Conservation (phyloP, 192 early-diverging fungal genomes). For the Phycomyces nitens region DNA sequence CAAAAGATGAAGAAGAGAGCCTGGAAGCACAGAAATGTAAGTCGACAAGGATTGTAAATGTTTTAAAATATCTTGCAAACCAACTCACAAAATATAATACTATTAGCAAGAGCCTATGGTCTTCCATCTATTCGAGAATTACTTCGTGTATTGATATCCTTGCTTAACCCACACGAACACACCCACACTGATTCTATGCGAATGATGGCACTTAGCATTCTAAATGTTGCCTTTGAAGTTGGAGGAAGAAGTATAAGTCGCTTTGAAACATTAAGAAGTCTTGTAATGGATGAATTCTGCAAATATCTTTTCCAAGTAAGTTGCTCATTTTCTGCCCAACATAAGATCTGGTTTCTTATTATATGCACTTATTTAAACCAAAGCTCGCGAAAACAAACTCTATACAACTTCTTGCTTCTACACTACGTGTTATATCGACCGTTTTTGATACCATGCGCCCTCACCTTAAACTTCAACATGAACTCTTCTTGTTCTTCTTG, state of each 20-base stretch:
- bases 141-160: slow-evolving; percentile 82
- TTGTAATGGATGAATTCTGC: slow-evolving; percentile 82
- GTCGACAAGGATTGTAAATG: no score
- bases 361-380: no score
- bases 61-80: no score
- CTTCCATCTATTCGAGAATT: slow-evolving; percentile 88
- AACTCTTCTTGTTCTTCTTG: slow-evolving; percentile 67
- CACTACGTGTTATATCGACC: slow-evolving; percentile 61
- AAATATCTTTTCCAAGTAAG: slow-evolving; percentile 79
- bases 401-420: slow-evolving; percentile 55
- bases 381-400: slow-evolving; percentile 53
- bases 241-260: slow-evolving; percentile 74
- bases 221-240: slow-evolving; percentile 83
- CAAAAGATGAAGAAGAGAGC: neutral
- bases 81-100: no score
- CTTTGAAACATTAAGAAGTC: slow-evolving; percentile 55
- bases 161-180: slow-evolving; percentile 86
- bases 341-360: no score
- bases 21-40: neutral
- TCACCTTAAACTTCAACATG: slow-evolving; percentile 74
- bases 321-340: neutral
- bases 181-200: slow-evolving; percentile 94
- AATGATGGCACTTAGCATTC: slow-evolving; percentile 82
- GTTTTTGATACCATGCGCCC: slow-evolving; percentile 67
- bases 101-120: slow-evolving; percentile 55